Conservation (phyloP, 352 stramenopile species). For the Blastocystis sp. region DNA sequence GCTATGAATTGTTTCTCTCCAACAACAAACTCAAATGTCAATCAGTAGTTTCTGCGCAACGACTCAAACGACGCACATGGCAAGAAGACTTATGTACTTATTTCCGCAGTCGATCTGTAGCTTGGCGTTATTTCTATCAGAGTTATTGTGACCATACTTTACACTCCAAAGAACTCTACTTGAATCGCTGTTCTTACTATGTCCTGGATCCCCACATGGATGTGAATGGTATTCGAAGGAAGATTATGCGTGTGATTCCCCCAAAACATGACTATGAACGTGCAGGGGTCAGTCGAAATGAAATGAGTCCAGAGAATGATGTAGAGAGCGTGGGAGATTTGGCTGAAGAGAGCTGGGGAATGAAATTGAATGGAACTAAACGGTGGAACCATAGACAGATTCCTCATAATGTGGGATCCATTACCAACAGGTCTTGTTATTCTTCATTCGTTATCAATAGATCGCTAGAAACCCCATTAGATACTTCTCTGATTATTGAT, state of each 20-base stretch:
- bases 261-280: background rate
- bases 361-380: no score
- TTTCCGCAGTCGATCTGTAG: background rate
- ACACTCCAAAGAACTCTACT: background rate
- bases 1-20: background rate
- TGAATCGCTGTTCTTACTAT: constrained; percentile 5
- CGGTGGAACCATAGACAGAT: no score
- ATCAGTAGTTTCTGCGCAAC: background rate
- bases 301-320: background rate
- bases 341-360: background rate
- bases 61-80: background rate
- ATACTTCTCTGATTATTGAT: background rate
- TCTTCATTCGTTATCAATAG: background rate
- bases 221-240: background rate
- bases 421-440: no score
- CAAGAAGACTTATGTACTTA: background rate
- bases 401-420: no score
- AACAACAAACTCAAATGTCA: background rate
- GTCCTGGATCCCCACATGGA: constrained; percentile 48
- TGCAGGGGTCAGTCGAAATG: background rate
- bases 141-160: background rate
- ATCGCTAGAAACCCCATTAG: background rate
- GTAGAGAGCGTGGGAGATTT: background rate
- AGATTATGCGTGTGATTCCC: background rate
- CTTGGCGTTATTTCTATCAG: background rate